Base-by-base conservation (phyloP, 139 green algal species). In the Prasinococcaceae sp. region DNA sequence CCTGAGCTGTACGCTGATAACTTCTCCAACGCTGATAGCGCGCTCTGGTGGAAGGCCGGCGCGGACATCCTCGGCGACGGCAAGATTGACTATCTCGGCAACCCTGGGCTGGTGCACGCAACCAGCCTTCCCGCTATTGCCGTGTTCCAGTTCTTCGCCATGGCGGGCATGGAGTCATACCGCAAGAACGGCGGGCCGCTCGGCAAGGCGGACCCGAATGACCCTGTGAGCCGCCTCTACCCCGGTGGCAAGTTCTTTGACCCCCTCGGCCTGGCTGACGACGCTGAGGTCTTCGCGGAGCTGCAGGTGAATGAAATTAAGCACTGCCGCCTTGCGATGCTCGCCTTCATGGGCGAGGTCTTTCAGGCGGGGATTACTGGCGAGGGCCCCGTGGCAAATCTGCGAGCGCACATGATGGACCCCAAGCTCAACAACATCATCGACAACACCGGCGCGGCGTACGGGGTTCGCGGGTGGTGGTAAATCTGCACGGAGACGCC, bases 221-320 rank as follows among this genome's bases (percentile, higher is more conserved):
- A 19, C 35, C 35, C 14, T 10, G 35, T 41, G 10, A 41, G 35
- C 54, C 53, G 54, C 42, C 30, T 69, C n/a, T 65, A 69, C 61
- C 61, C 61, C 45, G 61, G 61, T 27, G 61, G 61, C 44, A 33
- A 46, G 39, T 20, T 8, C 22, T 52, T 94, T 48, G 86, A 95
- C 82, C 86, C 86, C 69, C 73, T 95, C 57, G 84, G 84, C 63
- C 72, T 94, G 57, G 89, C 89, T 73, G 89, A 94, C 65, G 88
- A 90, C 72, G 80, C 82, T 33, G 78, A 92, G 57, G 81, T 75
- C 61, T 73, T 83, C 52, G 74, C 75, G 51, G 76, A 87, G 70
- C 71, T 94, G 41, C 90, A 93, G 77, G 76, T 92, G 6, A 94
- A 94, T 81, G 85, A 94, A 75, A 85, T 94, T 63, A 95, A 95